Evolutionary conservation across 208 protist genomes (phyloP).

Genomic region (Leishmania major): DNA sequence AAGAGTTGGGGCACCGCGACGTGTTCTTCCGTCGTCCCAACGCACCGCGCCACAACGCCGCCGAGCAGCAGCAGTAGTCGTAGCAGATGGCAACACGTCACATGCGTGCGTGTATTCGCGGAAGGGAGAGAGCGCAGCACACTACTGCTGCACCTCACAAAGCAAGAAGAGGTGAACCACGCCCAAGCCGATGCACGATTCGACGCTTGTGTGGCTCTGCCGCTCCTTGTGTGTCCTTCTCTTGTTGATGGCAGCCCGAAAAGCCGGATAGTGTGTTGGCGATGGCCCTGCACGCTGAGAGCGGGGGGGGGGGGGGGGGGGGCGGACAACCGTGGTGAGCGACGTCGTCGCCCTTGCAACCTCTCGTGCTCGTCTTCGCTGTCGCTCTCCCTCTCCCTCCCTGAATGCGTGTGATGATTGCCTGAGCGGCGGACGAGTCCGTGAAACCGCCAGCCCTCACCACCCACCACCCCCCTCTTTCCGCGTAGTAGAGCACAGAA

Average conservation of each 20-base stretch:
- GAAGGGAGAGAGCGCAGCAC: neutral
- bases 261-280: neutral
- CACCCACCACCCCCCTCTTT: neutral
- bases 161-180: neutral
- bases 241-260: neutral
- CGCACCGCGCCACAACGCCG: conserved; percentile 81
- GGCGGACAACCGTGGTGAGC: neutral
- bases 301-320: neutral
- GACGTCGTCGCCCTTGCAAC: neutral
- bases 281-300: neutral
- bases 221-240: neutral
- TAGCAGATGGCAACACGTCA: neutral
- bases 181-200: neutral
- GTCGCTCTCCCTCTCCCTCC: neutral
- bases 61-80: conserved; percentile 43
- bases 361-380: neutral
- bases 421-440: neutral
- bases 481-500: too few relatives aligned
- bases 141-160: neutral
- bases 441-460: neutral
- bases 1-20: conserved; percentile 87
- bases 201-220: neutral
- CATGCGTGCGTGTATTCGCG: neutral
- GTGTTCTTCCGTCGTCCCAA: conserved; percentile 89
- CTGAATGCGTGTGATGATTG: neutral